Conservation (phyloP, 1,139 yeast genomes). For the Magnusiomyces fungicola region DNA sequence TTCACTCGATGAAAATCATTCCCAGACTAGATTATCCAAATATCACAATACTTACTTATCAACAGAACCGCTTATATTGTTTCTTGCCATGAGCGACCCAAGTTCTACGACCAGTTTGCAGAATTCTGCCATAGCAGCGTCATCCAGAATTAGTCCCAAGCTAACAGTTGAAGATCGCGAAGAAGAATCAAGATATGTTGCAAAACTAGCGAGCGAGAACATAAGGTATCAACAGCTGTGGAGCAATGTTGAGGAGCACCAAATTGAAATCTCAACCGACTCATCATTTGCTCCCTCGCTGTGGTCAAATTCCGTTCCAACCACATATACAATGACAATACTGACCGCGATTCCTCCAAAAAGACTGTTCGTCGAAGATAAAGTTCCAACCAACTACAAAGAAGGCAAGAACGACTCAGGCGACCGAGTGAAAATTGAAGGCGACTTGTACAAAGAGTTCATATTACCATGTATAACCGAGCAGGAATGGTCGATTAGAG, state of each 20-base stretch:
- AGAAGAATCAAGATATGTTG: slow-evolving; percentile 5
- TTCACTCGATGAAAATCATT: no score
- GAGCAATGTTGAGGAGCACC: slow-evolving; percentile 35
- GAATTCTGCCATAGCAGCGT: no score
- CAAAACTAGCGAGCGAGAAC: slow-evolving; percentile 29
- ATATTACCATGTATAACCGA: slow-evolving; percentile 12
- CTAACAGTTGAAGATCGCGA: neutral
- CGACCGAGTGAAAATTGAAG: slow-evolving; percentile 23
- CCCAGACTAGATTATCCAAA: no score
- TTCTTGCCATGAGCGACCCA: no score
- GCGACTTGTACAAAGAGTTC: slow-evolving; percentile 9
- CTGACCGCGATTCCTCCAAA: slow-evolving; percentile 29
- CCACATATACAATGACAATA: slow-evolving; percentile 16
- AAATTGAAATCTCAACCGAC: slow-evolving; percentile 8
- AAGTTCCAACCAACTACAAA: slow-evolving; percentile 8
- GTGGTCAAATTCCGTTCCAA: slow-evolving; percentile 3
- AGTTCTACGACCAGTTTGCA: no score
- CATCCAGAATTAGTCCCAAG: no score
- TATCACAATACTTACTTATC: no score
- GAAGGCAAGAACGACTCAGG: slow-evolving; percentile 27
- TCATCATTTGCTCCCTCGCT: neutral
- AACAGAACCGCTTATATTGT: no score
- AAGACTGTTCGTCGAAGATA: slow-evolving; percentile 31
- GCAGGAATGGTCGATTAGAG: slow-evolving; percentile 28
- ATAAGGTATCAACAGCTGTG: slow-evolving; percentile 49